Evolutionary conservation across 495 filamentous ascomycete genomes (phyloP).

Genomic region (Penicillium desertorum): DNA sequence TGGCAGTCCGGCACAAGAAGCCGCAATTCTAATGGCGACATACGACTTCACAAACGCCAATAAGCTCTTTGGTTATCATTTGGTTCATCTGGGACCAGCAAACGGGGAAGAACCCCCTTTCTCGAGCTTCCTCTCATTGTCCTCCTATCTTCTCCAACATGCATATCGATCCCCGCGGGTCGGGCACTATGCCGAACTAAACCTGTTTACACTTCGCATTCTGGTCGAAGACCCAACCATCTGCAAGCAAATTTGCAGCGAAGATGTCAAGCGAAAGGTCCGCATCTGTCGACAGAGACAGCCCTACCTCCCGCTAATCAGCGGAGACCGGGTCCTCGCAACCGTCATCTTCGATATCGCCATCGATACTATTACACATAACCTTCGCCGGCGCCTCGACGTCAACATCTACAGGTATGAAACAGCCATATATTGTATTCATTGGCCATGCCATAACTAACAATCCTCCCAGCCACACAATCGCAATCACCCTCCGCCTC

Average conservation of each 20-base stretch:
- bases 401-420: constrained; percentile 72
- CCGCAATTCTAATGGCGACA: constrained; percentile 74
- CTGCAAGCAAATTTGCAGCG: constrained; percentile 81
- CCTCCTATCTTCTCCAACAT: constrained; percentile 91
- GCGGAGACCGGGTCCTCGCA: constrained; percentile 67
- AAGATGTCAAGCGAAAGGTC: constrained; percentile 72
- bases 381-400: constrained; percentile 81
- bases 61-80: constrained; percentile 87
- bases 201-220: constrained; percentile 78
- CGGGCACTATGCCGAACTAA: constrained; percentile 77
- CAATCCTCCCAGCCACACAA: constrained; percentile 37
- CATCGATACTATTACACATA: constrained; percentile 91
- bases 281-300: constrained; percentile 88
- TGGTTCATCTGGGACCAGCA: constrained; percentile 62
- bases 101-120: constrained; percentile 74
- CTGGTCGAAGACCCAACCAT: constrained; percentile 82
- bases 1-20: constrained; percentile 71
- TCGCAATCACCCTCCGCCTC: constrained; percentile 78
- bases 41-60: constrained; percentile 96
- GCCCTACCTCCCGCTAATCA: constrained; percentile 77
- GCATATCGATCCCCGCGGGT: constrained; percentile 79
- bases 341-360: constrained; percentile 79
- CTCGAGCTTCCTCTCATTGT: constrained; percentile 78
- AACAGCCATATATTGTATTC: constrained; percentile 4
- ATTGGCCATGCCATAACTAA: constrained; percentile 3